phyloP scores from a whole-genome alignment of 1,139 yeast genomes.

The Taphrina confusa region DNA sequence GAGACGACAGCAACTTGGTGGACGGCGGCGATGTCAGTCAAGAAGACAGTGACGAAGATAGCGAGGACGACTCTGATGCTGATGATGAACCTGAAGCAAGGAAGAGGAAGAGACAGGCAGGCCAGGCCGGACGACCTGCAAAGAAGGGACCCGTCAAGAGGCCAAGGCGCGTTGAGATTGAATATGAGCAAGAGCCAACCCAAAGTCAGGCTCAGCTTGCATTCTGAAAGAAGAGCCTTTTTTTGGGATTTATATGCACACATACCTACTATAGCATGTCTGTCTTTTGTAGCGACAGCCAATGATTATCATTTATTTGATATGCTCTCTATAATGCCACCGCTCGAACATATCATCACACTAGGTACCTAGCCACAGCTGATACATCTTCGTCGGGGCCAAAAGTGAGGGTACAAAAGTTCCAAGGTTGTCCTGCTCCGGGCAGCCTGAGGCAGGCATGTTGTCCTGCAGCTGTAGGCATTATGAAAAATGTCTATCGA shows the following conservation, averaged over 20 bases:
- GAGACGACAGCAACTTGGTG: neutral
- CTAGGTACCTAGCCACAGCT: no score
- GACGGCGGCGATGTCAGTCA: constrained; percentile 15
- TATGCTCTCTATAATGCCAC: no score
- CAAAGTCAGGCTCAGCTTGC: constrained; percentile 13
- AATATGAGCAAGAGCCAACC: constrained; percentile 35
- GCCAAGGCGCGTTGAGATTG: constrained; percentile 35
- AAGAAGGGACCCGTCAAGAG: constrained; percentile 16
- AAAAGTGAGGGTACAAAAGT: no score
- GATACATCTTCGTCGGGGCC: no score
- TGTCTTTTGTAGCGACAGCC: neutral
- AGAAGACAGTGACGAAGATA: constrained; percentile 15
- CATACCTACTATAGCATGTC: no score
- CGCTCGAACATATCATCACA: no score
- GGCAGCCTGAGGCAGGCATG: no score
- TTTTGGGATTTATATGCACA: neutral
- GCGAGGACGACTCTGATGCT: constrained; percentile 29
- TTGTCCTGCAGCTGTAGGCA: no score
- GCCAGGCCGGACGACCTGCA: constrained; percentile 1
- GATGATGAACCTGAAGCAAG: constrained; percentile 23
- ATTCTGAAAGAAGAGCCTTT: neutral
- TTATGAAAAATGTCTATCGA: no score
- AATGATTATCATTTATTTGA: neutral
- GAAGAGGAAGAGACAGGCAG: constrained; percentile 28
- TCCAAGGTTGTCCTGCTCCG: no score